A percentile compares a stretch with the other conserved stretches of the same genome.
These are phyloP conservation scores for Dryadomyces quercivorus DNA, from an alignment of 2,329 filamentous ascomycete species.

Conservation along the genomic window DNA sequence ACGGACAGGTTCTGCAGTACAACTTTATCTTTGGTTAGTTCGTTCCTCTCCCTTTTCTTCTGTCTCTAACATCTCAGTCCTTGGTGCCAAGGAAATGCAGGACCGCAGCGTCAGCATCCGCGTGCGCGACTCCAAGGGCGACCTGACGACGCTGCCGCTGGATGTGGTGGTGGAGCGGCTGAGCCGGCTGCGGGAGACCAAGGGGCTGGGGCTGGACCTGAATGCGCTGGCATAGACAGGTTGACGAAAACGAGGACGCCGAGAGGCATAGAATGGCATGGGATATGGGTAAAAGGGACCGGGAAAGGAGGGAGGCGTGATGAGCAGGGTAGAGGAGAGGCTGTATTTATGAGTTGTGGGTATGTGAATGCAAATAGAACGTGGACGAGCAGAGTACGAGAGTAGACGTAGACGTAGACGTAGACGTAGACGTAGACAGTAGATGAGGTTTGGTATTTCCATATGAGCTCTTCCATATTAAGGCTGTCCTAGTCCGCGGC, in stretches of 20 bases:
- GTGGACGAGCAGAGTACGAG: no score
- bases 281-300: no score
- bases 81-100: slow-evolving; percentile 15
- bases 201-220: slow-evolving; percentile 9
- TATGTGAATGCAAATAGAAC: no score
- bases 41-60: neutral
- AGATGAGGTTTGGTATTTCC: no score
- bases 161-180: slow-evolving; percentile 10
- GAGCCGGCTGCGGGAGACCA: slow-evolving; percentile 8
- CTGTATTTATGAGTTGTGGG: no score
- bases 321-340: no score
- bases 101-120: slow-evolving; percentile 16
- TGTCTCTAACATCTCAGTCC: slow-evolving; percentile 7
- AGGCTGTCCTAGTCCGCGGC: no score
- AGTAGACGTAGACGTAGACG: neutral
- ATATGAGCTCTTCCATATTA: no score
- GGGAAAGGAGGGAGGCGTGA: no score
- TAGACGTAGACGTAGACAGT: no score
- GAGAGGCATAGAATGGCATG: no score
- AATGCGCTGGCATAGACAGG: neutral
- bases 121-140: slow-evolving; percentile 14
- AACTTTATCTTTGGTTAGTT: slow-evolving; percentile 65
- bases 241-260: no score
- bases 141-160: slow-evolving; percentile 11
- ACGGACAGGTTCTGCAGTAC: slow-evolving; percentile 67